Evolutionary conservation across 176 grass and related monocot species (phyloP).

Genomic region (sorghum (Sorghum bicolor)): Sorghum_bicolor_NCBIv3 NC_012871.2:63674001-63674500

Average conservation of each 20-base stretch:
- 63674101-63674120: not conserved
- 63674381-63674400: not conserved
- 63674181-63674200: slow-evolving; percentile 5
- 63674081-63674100: not conserved
- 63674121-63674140: slow-evolving; percentile 11
- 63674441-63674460: not conserved
- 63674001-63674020: not conserved
- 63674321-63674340: not conserved
- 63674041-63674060: not conserved
- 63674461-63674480: slow-evolving; percentile 8
- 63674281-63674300: not conserved
- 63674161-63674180: not conserved
- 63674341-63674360: not conserved
- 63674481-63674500: slow-evolving; percentile 5
- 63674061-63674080: not conserved
- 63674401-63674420: slow-evolving; percentile 1
- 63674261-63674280: not conserved
- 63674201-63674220: not conserved
- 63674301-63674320: not conserved
- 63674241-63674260: slow-evolving; percentile 3
- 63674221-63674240: not conserved
- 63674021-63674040: slow-evolving; percentile 11
- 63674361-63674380: not conserved
- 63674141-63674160: slow-evolving; percentile 3
- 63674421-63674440: not conserved